Evolutionary conservation across 306 rosid species (phyloP).

Genomic region (Lathyrus tuberosus): DNA sequence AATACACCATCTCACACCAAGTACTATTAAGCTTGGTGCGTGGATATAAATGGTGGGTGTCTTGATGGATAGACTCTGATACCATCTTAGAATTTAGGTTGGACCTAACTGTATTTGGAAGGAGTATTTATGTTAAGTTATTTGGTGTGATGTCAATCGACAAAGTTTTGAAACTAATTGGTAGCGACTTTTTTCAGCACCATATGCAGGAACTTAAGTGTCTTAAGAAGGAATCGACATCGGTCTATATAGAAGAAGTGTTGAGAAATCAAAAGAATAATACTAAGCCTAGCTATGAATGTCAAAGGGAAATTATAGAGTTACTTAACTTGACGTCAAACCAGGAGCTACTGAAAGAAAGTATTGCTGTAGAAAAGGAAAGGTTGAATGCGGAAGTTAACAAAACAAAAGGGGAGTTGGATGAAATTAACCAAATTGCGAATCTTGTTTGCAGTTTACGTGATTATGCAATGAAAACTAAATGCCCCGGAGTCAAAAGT

Average conservation of each 20-base stretch:
- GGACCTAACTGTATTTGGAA: neutral
- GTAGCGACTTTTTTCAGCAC: constrained; percentile 54
- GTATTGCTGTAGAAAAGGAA: constrained; percentile 84
- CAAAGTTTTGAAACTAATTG: constrained; percentile 39
- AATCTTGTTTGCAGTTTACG: constrained; percentile 67
- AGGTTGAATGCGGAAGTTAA: constrained; percentile 58
- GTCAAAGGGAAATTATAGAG: constrained; percentile 61
- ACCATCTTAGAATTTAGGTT: neutral
- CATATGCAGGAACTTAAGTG: constrained; percentile 68
- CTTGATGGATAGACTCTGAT: neutral
- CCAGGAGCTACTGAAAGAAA: constrained; percentile 82
- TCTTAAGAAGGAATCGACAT: constrained; percentile 64
- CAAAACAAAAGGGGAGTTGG: constrained; percentile 55
- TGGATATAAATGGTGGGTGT: neutral
- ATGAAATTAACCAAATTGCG: constrained; percentile 61
- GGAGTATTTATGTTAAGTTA: neutral
- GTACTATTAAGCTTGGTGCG: neutral
- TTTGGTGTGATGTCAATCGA: constrained; percentile 34
- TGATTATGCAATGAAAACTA: constrained; percentile 61
- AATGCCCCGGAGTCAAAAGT: constrained; percentile 48
- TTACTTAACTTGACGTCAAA: constrained; percentile 65
- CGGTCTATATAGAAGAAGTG: constrained; percentile 69
- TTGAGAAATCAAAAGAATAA: constrained; percentile 57
- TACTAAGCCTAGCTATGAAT: constrained; percentile 50
- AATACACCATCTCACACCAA: neutral